Conservation (phyloP, 2,329 filamentous ascomycete species). For the Hymenoscyphus repandus region DNA sequence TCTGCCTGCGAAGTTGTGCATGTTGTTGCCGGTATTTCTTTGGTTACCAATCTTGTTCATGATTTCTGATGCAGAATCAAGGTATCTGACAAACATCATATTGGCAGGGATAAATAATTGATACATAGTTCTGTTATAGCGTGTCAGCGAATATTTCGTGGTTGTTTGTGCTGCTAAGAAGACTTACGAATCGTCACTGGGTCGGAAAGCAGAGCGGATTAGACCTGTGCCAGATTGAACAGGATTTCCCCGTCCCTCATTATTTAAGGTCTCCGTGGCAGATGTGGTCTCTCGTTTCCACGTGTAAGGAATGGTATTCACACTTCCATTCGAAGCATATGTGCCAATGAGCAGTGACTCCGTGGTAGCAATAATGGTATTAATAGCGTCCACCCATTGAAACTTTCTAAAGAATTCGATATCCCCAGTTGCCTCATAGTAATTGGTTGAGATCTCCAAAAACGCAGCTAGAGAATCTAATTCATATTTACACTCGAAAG, state of each 20-base stretch:
- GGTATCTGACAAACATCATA: constrained; percentile 70
- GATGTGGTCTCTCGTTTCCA: constrained; percentile 69
- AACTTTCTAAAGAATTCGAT: constrained; percentile 66
- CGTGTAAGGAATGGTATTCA: constrained; percentile 61
- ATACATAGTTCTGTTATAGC: constrained; percentile 48
- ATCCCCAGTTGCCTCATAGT: constrained; percentile 69
- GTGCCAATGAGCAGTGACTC: constrained; percentile 68
- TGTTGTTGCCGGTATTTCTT: constrained; percentile 48
- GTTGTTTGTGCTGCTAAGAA: background rate
- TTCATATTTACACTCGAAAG: constrained; percentile 97
- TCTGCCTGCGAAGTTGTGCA: constrained; percentile 52
- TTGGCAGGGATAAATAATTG: constrained; percentile 89
- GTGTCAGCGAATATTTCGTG: background rate
- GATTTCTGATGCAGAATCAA: constrained; percentile 48
- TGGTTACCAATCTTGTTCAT: constrained; percentile 45
- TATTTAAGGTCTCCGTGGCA: constrained; percentile 75
- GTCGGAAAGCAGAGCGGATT: constrained; percentile 81
- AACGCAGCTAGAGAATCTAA: constrained; percentile 87
- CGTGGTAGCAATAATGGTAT: constrained; percentile 63
- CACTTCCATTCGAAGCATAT: constrained; percentile 54
- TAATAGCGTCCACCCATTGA: constrained; percentile 68
- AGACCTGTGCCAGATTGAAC: constrained; percentile 70
- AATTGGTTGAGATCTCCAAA: constrained; percentile 74
- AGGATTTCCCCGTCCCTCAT: constrained; percentile 75
- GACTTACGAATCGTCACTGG: constrained; percentile 73